These are phyloP conservation scores for Arthrobotrys sphaeroides DNA, from an alignment of 2,329 filamentous ascomycete species.

Conservation along the genomic window DNA sequence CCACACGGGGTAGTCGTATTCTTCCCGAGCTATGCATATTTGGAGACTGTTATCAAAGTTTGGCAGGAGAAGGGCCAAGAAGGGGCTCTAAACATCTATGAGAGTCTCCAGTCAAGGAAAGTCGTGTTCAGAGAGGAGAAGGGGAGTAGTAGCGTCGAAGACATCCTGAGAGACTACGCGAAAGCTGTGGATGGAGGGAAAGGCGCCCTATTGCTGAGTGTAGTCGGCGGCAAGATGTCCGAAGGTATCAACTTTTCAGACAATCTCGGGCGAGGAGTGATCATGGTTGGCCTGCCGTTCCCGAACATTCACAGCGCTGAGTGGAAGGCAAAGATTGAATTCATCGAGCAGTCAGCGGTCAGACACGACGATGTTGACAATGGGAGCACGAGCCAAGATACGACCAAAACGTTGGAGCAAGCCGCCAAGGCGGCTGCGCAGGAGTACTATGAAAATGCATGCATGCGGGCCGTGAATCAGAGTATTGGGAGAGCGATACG, in stretches of 20 bases:
- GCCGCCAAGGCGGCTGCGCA: conserved; percentile 61
- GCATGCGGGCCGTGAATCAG: conserved; percentile 97
- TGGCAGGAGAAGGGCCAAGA: conserved; percentile 67
- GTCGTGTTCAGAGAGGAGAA: conserved; percentile 64
- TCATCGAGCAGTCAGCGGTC: conserved; percentile 74
- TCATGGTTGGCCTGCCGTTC: conserved; percentile 92
- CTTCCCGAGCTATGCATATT: conserved; percentile 93
- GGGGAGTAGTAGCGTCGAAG: conserved; percentile 67
- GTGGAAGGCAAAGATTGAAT: conserved; percentile 90
- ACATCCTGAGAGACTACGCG: conserved; percentile 77
- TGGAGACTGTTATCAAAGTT: conserved; percentile 74
- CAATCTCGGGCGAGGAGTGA: conserved; percentile 81
- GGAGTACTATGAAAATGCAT: conserved; percentile 69
- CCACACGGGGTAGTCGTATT: conserved; percentile 93
- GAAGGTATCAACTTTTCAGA: conserved; percentile 99
- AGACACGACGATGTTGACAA: conserved; percentile 56
- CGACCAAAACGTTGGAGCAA: conserved; percentile 52
- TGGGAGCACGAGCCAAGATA: conserved; percentile 57
- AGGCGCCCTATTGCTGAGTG: conserved; percentile 84
- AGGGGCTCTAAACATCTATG: conserved; percentile 66
- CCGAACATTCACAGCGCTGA: conserved; percentile 88
- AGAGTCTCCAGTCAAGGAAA: conserved; percentile 70
- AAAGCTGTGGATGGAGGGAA: conserved; percentile 70
- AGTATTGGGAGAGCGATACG: conserved; percentile 92
- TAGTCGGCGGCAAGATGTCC: conserved; percentile 92